phyloP scores from a whole-genome alignment of 768 basidiomycete genomes.

The Termitomyces sp. region DNA sequence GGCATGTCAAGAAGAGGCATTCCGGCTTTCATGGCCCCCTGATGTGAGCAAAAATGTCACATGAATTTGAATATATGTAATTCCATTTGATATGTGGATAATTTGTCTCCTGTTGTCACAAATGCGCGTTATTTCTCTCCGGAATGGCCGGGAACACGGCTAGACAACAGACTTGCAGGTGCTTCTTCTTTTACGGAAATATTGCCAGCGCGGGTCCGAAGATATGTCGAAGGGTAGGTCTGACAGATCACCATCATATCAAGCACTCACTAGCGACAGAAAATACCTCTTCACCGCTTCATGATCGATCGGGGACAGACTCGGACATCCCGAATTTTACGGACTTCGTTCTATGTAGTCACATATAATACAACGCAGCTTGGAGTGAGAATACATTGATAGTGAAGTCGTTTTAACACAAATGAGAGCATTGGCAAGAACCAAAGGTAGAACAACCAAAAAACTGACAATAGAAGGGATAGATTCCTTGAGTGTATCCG shows the following conservation, averaged over 20 bases:
- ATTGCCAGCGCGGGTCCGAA: neutral
- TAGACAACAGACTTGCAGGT: too few relatives aligned
- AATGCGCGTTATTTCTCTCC: slow-evolving; percentile 1
- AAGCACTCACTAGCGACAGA: too few relatives aligned
- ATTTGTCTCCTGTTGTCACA: neutral
- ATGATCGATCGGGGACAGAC: neutral
- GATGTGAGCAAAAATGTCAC: neutral
- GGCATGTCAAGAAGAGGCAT: neutral
- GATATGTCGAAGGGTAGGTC: neutral
- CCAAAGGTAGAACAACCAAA: neutral
- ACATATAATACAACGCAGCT: neutral
- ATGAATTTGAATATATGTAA: neutral
- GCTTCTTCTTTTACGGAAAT: neutral
- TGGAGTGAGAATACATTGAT: neutral
- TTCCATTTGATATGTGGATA: slow-evolving; percentile 2
- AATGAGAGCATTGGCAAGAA: neutral
- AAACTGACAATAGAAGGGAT: neutral
- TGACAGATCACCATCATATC: too few relatives aligned
- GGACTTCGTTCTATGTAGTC: neutral
- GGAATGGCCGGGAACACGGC: neutral
- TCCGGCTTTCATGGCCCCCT: neutral
- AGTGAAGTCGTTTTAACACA: neutral
- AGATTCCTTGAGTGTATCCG: neutral
- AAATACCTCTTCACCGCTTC: too few relatives aligned
- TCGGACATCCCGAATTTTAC: slow-evolving; percentile 4